Evolutionary conservation across 1,284 basidiomycete species (phyloP).

Genomic region (Trametes pubescens): DNA sequence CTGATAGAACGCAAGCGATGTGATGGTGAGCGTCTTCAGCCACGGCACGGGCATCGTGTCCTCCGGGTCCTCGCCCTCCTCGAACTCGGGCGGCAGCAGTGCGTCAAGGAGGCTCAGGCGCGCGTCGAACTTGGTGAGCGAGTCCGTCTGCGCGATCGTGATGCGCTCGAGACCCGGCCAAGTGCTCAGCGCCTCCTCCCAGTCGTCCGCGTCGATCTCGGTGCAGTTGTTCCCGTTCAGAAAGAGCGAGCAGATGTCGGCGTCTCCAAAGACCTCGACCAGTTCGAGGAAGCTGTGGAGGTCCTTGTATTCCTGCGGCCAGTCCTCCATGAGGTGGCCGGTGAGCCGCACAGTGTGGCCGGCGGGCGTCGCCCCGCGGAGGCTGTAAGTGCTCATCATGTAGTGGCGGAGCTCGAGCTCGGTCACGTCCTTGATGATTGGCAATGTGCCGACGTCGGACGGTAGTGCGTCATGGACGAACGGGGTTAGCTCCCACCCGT

Average conservation of each 20-base stretch:
- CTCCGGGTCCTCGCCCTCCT: neutral
- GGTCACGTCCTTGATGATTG: slow-evolving; percentile 2
- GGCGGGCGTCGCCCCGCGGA: no score
- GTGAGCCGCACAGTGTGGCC: no score
- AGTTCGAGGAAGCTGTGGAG: neutral
- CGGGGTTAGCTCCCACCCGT: neutral
- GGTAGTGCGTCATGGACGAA: slow-evolving; percentile 7
- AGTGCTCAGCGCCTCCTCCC: neutral
- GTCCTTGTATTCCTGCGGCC: neutral
- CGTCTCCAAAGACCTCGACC: neutral
- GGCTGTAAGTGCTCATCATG: no score
- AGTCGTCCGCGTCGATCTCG: neutral
- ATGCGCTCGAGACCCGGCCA: neutral
- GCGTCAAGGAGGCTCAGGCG: slow-evolving; percentile 8
- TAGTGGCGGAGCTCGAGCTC: no score
- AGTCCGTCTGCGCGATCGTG: neutral
- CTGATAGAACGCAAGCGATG: neutral
- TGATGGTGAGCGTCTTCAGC: slow-evolving; percentile 4
- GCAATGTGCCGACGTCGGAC: slow-evolving; percentile 2
- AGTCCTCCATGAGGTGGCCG: neutral
- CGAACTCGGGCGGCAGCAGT: slow-evolving; percentile 3
- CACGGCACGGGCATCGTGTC: neutral
- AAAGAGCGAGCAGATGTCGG: neutral
- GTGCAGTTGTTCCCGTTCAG: neutral
- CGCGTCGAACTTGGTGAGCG: neutral